Conservation (phyloP, 352 stramenopile species). For the Globisporangium nodosum region DNA sequence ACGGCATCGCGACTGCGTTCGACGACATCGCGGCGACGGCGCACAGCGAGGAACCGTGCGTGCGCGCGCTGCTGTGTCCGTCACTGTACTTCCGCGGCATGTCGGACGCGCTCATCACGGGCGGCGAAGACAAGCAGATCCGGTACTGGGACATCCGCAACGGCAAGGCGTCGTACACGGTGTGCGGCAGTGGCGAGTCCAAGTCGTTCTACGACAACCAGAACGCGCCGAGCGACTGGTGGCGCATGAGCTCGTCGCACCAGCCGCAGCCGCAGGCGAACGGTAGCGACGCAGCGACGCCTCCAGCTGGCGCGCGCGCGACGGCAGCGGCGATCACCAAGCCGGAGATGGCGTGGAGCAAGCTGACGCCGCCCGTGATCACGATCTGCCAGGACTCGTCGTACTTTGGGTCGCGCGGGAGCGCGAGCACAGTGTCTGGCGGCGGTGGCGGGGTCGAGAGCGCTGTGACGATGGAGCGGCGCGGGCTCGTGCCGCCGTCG, state of each 20-base stretch:
- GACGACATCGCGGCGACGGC: slow-evolving; percentile 76
- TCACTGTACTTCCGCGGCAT: slow-evolving; percentile 83
- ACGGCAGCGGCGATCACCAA: slow-evolving; percentile 48
- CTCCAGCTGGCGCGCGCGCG: slow-evolving; percentile 9
- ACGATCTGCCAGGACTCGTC: slow-evolving; percentile 84
- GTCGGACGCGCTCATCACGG: slow-evolving; percentile 88
- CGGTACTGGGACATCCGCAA: slow-evolving; percentile 96
- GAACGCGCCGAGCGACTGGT: slow-evolving; percentile 70
- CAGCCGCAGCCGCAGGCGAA: slow-evolving; percentile 15
- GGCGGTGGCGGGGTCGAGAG: slow-evolving; percentile 57
- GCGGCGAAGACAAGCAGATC: slow-evolving; percentile 93
- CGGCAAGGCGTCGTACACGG: slow-evolving; percentile 91
- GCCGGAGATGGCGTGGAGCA: slow-evolving; percentile 84
- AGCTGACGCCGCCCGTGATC: slow-evolving; percentile 76
- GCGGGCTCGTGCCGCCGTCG: slow-evolving; percentile 84
- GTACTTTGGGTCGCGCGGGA: slow-evolving; percentile 46
- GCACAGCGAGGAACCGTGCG: slow-evolving; percentile 71
- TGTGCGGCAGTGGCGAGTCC: slow-evolving; percentile 84
- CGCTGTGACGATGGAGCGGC: slow-evolving; percentile 78
- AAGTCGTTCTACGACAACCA: slow-evolving; percentile 89
- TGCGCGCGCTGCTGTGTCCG: slow-evolving; percentile 86
- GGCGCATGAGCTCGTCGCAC: slow-evolving; percentile 64
- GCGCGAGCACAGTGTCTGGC: slow-evolving; percentile 37
- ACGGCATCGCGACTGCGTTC: slow-evolving; percentile 73
- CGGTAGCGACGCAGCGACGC: slow-evolving; percentile 20